phyloP scores from a whole-genome alignment of 2,329 filamentous ascomycete genomes.

The Bipolaris sorokiniana region DNA sequence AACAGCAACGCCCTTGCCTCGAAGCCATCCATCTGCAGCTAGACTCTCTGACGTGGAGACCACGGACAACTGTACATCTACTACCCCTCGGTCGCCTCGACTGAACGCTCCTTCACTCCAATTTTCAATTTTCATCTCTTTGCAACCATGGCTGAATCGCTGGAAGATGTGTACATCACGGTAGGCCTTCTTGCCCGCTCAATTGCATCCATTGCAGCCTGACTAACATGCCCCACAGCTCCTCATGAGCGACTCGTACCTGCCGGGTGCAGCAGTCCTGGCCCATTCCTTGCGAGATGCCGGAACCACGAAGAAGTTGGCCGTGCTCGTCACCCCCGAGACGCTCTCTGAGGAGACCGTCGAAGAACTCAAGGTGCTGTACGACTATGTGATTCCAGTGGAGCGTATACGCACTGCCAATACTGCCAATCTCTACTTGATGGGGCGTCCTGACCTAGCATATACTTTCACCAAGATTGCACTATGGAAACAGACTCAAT shows the following conservation, averaged over 20 bases:
- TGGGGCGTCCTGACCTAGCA: slow-evolving; percentile 88
- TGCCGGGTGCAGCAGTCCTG: slow-evolving; percentile 91
- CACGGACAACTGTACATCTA: not conserved
- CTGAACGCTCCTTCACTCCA: slow-evolving; percentile 1
- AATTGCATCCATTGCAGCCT: slow-evolving; percentile 27
- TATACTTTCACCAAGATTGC: slow-evolving; percentile 97
- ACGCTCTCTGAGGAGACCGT: slow-evolving; percentile 77
- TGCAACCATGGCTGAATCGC: slow-evolving; percentile 42
- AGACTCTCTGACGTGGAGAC: slow-evolving; percentile 4
- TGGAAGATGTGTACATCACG: slow-evolving; percentile 70
- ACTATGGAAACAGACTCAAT: slow-evolving; percentile 89
- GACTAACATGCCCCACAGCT: slow-evolving; percentile 65
- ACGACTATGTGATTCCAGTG: slow-evolving; percentile 88
- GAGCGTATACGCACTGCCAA: slow-evolving; percentile 76
- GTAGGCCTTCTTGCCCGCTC: slow-evolving; percentile 51
- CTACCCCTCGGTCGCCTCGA: slow-evolving; percentile 2
- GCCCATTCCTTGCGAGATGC: slow-evolving; percentile 94
- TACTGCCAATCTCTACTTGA: slow-evolving; percentile 84
- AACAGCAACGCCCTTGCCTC: slow-evolving; percentile 22
- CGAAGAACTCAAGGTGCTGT: slow-evolving; percentile 79
- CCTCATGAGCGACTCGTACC: slow-evolving; percentile 87
- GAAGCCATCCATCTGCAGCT: slow-evolving; percentile 3
- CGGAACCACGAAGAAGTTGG: slow-evolving; percentile 83
- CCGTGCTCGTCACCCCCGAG: slow-evolving; percentile 81
- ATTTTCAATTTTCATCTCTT: slow-evolving; percentile 2